These are phyloP conservation scores for Candida golubevii DNA, from an alignment of 805 yeast species.

Conservation along the genomic window DNA sequence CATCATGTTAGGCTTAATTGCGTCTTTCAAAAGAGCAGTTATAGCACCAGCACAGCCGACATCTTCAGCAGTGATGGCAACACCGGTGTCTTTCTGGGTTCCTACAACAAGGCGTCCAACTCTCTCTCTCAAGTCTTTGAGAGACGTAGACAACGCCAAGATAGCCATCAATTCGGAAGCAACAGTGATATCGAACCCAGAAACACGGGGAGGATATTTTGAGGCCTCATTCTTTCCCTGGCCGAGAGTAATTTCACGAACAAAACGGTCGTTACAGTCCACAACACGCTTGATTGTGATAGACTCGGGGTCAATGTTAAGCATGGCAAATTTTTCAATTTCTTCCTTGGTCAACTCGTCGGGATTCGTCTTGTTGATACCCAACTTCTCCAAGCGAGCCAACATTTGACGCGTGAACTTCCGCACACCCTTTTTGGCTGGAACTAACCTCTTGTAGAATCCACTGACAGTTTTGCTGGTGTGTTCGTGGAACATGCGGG, in stretches of 20 bases:
- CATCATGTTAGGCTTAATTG: constrained; percentile 94
- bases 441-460: constrained; percentile 81
- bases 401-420: constrained; percentile 75
- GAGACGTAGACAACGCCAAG: constrained; percentile 73
- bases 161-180: constrained; percentile 97
- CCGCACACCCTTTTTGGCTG: constrained; percentile 76
- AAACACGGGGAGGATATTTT: constrained; percentile 75
- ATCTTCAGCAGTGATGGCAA: constrained; percentile 90
- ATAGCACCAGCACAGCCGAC: constrained; percentile 94
- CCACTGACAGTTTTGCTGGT: constrained; percentile 77
- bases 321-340: constrained; percentile 66
- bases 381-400: constrained; percentile 70
- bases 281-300: constrained; percentile 92
- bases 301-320: constrained; percentile 85
- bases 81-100: constrained; percentile 60
- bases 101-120: constrained; percentile 90
- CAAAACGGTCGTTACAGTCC: constrained; percentile 88
- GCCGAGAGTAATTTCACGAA: constrained; percentile 86
- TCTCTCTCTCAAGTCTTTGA: constrained; percentile 81
- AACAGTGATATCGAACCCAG: constrained; percentile 95
- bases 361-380: constrained; percentile 78
- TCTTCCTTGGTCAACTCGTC: constrained; percentile 77
- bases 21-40: constrained; percentile 91
- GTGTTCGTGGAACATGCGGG: constrained; percentile 92
- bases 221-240: constrained; percentile 79